Percentiles rank a stretch among this genome's conserved stretches.
Conservation (phyloP, 169 alveolate species). For the Cryptosporidium xiaoi region DNA sequence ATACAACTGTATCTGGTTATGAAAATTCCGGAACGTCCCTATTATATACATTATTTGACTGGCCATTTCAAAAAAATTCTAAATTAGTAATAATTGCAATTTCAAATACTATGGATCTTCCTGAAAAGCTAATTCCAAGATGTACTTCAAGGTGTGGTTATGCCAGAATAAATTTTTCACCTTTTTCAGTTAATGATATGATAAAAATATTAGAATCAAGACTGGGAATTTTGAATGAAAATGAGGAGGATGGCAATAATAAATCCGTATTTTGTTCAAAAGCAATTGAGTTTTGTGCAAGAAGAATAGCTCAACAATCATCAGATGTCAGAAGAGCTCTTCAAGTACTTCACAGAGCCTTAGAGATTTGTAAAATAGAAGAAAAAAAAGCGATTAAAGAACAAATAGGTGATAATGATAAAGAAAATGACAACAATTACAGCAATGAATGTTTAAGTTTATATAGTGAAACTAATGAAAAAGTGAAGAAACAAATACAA, state of each 20-base stretch:
- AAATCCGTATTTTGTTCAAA: slow-evolving; percentile 32
- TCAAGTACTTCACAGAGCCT: slow-evolving; percentile 68
- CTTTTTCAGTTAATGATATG: slow-evolving; percentile 70
- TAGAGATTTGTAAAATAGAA: slow-evolving; percentile 35
- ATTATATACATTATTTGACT: slow-evolving; percentile 79
- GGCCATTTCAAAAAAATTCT: slow-evolving; percentile 81
- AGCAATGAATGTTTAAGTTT: background rate
- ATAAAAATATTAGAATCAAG: slow-evolving; percentile 18
- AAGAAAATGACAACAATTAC: background rate
- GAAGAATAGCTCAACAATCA: slow-evolving; percentile 68
- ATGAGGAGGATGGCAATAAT: background rate
- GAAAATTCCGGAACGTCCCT: slow-evolving; percentile 31
- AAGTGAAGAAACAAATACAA: background rate
- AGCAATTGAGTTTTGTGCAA: slow-evolving; percentile 73
- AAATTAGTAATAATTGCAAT: slow-evolving; percentile 77
- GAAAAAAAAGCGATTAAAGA: background rate
- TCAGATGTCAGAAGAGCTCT: slow-evolving; percentile 73
- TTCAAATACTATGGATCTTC: slow-evolving; percentile 83
- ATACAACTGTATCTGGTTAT: too few species aligned
- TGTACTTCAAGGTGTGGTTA: slow-evolving; percentile 73
- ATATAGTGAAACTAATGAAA: background rate
- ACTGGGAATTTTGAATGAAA: background rate
- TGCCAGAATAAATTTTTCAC: slow-evolving; percentile 68
- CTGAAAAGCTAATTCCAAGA: slow-evolving; percentile 79
- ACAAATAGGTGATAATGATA: background rate